Percentiles rank a stretch among this genome's conserved stretches.
Evolutionary conservation across 495 filamentous ascomycete species (phyloP).

Genomic region (Hypoxylon perforatum): DNA sequence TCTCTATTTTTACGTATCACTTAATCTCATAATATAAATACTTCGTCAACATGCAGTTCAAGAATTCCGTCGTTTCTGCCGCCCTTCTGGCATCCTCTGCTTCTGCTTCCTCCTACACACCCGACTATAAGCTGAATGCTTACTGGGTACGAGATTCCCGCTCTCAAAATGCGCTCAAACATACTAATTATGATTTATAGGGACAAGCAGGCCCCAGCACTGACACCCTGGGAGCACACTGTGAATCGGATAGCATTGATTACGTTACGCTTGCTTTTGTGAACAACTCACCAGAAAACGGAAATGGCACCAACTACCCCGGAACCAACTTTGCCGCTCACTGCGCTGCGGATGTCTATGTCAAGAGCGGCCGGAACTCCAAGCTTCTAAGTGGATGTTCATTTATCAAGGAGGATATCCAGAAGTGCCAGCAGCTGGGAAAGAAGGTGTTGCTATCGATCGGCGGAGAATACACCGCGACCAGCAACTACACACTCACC

Average conservation of each 20-base stretch:
- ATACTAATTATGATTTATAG: conserved; percentile 40
- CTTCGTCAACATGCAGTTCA: conserved; percentile 48
- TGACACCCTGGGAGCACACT: conserved; percentile 43
- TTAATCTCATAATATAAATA: conserved; percentile 42
- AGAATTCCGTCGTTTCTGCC: conserved; percentile 48
- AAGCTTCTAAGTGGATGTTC: conserved; percentile 55
- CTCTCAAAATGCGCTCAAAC: background rate
- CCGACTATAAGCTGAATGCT: conserved; percentile 39
- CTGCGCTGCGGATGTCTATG: conserved; percentile 48
- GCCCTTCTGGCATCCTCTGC: conserved; percentile 48
- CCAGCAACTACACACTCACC: conserved; percentile 58
- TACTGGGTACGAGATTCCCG: conserved; percentile 38
- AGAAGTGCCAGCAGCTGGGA: conserved; percentile 68
- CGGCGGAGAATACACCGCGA: conserved; percentile 55
- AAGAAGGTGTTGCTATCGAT: conserved; percentile 75
- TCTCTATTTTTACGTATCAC: conserved; percentile 34
- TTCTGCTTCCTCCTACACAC: conserved; percentile 49
- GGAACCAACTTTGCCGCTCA: conserved; percentile 56
- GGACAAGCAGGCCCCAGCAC: conserved; percentile 45
- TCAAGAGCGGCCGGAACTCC: conserved; percentile 45
- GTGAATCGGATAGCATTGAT: conserved; percentile 51
- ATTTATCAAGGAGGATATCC: conserved; percentile 64
- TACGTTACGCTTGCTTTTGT: conserved; percentile 56
- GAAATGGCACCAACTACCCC: conserved; percentile 48
- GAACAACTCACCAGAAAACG: conserved; percentile 53